These are phyloP conservation scores for Phytophthora boehmeriae DNA, from an alignment of 352 stramenopile genomes.

Conservation along the genomic window DNA sequence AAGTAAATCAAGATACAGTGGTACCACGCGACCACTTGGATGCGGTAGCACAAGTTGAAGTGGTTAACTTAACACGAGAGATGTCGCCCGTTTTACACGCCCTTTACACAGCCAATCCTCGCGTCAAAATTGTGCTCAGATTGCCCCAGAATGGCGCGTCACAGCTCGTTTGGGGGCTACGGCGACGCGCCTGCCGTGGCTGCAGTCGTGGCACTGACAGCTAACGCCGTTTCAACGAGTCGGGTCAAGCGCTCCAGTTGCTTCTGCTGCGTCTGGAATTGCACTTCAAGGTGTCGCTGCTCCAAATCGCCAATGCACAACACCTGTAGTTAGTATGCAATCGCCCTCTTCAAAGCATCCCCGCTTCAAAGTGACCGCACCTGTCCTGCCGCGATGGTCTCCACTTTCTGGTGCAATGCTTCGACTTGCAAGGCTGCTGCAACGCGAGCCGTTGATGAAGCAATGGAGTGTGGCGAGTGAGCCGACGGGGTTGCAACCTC, in stretches of 20 bases:
- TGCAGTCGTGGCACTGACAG: constrained; percentile 1
- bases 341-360: neutral
- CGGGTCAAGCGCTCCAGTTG: constrained; percentile 44
- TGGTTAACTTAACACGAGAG: too few relatives aligned
- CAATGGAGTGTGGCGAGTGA: constrained; percentile 18
- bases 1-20: constrained; percentile 14
- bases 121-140: too few relatives aligned
- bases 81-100: neutral
- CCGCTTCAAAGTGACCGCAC: constrained; percentile 14
- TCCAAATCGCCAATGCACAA: neutral
- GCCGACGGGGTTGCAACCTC: neutral
- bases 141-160: neutral
- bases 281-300: constrained; percentile 42
- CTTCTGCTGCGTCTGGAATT: constrained; percentile 42
- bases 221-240: constrained; percentile 36
- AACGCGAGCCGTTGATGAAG: constrained; percentile 32
- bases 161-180: neutral
- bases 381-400: constrained; percentile 38
- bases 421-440: constrained; percentile 29
- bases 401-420: constrained; percentile 40
- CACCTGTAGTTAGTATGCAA: neutral
- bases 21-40: too few relatives aligned
- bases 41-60: neutral
- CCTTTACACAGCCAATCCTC: too few relatives aligned
- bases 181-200: constrained; percentile 9